Evolutionary conservation across 495 filamentous ascomycete species (phyloP), one percentile per base, ranked within the genome.

Genomic region (Bacidia gigantensis): DNA sequence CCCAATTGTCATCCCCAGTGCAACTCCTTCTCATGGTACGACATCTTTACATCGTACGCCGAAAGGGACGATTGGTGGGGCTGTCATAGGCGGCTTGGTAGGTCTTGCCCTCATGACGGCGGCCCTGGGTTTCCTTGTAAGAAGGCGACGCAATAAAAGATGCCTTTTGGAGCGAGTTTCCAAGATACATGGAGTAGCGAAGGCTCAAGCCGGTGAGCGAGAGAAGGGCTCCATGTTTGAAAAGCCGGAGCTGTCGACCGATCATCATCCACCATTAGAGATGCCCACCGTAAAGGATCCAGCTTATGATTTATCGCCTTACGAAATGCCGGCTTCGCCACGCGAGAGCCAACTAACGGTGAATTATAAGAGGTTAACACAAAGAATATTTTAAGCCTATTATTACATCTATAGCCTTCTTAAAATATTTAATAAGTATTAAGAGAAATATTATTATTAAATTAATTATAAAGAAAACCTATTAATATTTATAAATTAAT

Each of bases 221-320:
- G 17, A 22, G 1, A 20, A 17, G 3, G 2, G 40, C 2, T 22
- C 17, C 11, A 9, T 1, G 40, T 17, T 17, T 10, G 40, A n/a
- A n/a, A 56, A 43, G 18, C 23, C 54, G 26, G 54, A 56, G 32
- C 39, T 56, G 29, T 9, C 54, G 2, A 25, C 49, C 3, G 43
- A 56, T 35, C 50, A 12, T 9, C 50, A 53, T 20, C 50, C 54
- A 23, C 41, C 54, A 3, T 32, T 46, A 23, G 54, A 56, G 41
- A 29, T 56, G 25, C 42, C 54, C 21, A 7, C 49, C 3, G 22
- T 24, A 10, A 29, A 2, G n/a, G 29, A 45, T 41, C 40, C 41
- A 0, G 26, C 11, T 11, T 24, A 46, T 23, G 17, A 2, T 48
- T 2, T 47, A 11, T 1, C 32, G 25, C 54, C 43, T 23, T 23